Evolutionary conservation across 306 rosid species (phyloP).

Genomic region (Fragaria ananassa): DNA sequence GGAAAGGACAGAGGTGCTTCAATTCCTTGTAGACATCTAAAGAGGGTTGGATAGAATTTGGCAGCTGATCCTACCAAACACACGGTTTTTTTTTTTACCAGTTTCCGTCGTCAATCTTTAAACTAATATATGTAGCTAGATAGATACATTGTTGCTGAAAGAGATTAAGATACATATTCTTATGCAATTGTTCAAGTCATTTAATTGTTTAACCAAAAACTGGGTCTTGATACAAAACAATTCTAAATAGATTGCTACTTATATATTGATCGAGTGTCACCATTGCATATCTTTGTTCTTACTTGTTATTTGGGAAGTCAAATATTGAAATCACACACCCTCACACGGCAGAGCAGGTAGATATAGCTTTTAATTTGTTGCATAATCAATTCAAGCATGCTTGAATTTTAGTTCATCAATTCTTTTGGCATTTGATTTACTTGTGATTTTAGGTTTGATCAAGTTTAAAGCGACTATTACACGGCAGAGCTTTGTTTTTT

Average conservation of each 20-base stretch:
- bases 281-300: neutral
- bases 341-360: conserved; percentile 4
- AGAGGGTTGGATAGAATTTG: conserved; percentile 32
- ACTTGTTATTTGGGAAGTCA: neutral
- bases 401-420: neutral
- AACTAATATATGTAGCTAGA: conserved; percentile 13
- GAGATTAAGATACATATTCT: neutral
- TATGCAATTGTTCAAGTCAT: neutral
- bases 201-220: neutral
- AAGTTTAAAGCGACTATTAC: conserved; percentile 16
- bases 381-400: conserved; percentile 20
- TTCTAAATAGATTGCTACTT: neutral
- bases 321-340: conserved; percentile 1
- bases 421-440: conserved; percentile 11
- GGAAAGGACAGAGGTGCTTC: neutral
- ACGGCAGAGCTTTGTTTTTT: no score
- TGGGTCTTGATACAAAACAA: neutral
- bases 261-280: neutral
- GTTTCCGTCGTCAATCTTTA: neutral
- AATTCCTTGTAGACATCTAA: conserved; percentile 7
- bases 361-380: neutral
- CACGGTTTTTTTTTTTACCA: conserved; percentile 63
- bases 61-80: conserved; percentile 52
- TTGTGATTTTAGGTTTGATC: neutral
- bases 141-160: neutral